phyloP scores from a whole-genome alignment of 2,329 filamentous ascomycete species.

The Phoma sp. region DNA sequence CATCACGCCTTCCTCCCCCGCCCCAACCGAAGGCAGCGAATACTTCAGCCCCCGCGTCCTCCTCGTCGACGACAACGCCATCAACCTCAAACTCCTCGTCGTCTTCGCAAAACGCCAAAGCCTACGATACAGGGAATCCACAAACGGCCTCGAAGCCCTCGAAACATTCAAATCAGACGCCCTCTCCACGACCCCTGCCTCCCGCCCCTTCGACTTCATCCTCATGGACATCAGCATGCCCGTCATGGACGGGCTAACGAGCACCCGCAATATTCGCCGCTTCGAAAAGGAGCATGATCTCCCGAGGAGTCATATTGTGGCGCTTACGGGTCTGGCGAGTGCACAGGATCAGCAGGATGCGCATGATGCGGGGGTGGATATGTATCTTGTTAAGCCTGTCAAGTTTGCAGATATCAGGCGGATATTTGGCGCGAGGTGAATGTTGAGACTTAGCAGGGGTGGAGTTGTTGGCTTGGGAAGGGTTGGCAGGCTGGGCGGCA shows the following conservation, averaged over 20 bases:
- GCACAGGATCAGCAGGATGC: constrained; percentile 45
- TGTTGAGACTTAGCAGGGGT: background rate
- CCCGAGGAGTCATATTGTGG: constrained; percentile 39
- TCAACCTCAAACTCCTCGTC: constrained; percentile 47
- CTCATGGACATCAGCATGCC: constrained; percentile 49
- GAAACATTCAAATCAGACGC: constrained; percentile 34
- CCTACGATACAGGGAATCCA: constrained; percentile 37
- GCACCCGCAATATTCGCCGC: constrained; percentile 39
- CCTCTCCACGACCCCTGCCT: constrained; percentile 18
- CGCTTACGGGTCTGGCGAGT: constrained; percentile 48
- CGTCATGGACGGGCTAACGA: constrained; percentile 50
- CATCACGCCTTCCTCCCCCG: constrained; percentile 27
- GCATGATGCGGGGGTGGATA: constrained; percentile 45
- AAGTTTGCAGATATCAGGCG: constrained; percentile 45
- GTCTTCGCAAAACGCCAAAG: constrained; percentile 52
- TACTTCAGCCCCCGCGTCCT: constrained; percentile 43
- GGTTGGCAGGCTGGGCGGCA: too few species aligned
- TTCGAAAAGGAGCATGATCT: constrained; percentile 36
- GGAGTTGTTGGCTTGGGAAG: background rate
- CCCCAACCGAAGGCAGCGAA: constrained; percentile 23
- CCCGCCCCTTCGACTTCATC: constrained; percentile 39
- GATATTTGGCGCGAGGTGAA: constrained; percentile 27
- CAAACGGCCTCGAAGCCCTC: constrained; percentile 44
- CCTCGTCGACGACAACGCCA: constrained; percentile 46
- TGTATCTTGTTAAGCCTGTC: constrained; percentile 50